Conservation (phyloP, 208 protist species). For the Novymonas esmeraldas region DNA sequence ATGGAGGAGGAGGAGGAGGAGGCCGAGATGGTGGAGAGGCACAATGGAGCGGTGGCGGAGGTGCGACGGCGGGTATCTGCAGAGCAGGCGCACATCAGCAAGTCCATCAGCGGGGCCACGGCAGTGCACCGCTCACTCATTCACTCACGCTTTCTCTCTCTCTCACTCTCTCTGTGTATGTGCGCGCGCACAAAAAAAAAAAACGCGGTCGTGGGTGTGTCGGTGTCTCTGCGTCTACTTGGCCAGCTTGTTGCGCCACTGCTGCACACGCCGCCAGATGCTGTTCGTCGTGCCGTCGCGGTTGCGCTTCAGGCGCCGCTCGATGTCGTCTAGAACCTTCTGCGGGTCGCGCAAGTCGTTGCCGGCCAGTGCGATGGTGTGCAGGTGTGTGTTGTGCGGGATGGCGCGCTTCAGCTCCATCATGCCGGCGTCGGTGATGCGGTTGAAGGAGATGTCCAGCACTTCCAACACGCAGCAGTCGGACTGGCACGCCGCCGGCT, state of each 20-base stretch:
- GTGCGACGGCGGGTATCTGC: too few relatives aligned
- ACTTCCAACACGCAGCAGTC: slow-evolving; percentile 28
- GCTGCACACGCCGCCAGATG: slow-evolving; percentile 3
- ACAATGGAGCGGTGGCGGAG: too few relatives aligned
- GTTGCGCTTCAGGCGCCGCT: slow-evolving; percentile 39
- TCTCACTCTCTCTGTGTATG: too few relatives aligned
- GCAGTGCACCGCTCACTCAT: too few relatives aligned
- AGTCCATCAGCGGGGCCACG: too few relatives aligned
- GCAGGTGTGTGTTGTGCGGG: slow-evolving; percentile 46
- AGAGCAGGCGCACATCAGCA: too few relatives aligned
- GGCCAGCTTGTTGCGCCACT: slow-evolving; percentile 3
- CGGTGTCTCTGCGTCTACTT: too few relatives aligned
- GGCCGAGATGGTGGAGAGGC: too few relatives aligned
- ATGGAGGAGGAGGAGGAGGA: too few relatives aligned
- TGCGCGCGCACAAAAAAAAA: too few relatives aligned
- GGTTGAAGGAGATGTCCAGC: slow-evolving; percentile 43
- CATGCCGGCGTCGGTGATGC: slow-evolving; percentile 58
- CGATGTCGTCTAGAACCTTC: slow-evolving; percentile 29
- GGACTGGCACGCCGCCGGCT: not conserved
- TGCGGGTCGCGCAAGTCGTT: slow-evolving; percentile 30
- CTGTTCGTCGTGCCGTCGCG: slow-evolving; percentile 17
- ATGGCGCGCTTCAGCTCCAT: slow-evolving; percentile 44
- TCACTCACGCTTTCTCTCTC: too few relatives aligned
- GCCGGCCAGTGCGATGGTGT: slow-evolving; percentile 34
- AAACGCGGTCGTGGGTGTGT: too few relatives aligned